Percentiles rank a stretch among this genome's conserved stretches.
Conservation (phyloP, 2,329 filamentous ascomycete genomes). For the Pyrenophora teres region DNA sequence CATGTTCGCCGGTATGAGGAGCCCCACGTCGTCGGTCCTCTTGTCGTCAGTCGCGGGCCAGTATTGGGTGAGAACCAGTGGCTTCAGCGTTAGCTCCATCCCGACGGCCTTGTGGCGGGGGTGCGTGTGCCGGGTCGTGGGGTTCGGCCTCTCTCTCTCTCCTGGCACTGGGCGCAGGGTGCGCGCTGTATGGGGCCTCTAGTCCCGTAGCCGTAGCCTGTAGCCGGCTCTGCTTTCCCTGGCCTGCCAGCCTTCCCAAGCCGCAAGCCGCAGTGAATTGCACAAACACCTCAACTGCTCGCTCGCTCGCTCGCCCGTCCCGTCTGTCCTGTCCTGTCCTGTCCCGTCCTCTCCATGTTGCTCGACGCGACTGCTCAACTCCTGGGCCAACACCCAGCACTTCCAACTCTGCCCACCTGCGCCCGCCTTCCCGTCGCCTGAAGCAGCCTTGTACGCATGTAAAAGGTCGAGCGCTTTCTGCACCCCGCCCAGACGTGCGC, state of each 20-base stretch:
- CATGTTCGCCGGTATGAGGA: slow-evolving; percentile 7
- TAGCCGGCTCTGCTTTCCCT: slow-evolving; percentile 16
- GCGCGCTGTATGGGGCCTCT: not conserved
- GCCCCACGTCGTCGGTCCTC: slow-evolving; percentile 7
- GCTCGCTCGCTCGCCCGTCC: not conserved
- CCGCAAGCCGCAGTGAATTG: slow-evolving; percentile 4
- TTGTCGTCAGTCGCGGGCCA: not conserved
- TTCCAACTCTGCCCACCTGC: slow-evolving; percentile 9
- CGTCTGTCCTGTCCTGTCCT: not conserved
- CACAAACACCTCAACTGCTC: slow-evolving; percentile 7
- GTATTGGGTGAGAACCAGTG: slow-evolving; percentile 5
- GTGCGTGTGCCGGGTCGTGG: slow-evolving; percentile 16
- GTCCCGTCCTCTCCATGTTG: slow-evolving; percentile 15
- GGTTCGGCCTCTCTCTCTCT: slow-evolving; percentile 4
- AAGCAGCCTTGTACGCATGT: slow-evolving; percentile 18
- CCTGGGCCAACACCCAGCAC: slow-evolving; percentile 16
- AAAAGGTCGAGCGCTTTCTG: slow-evolving; percentile 8
- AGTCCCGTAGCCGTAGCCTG: not conserved
- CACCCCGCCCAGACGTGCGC: slow-evolving; percentile 18
- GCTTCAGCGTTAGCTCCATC: slow-evolving; percentile 9
- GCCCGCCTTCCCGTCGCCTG: slow-evolving; percentile 12
- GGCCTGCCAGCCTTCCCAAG: slow-evolving; percentile 3
- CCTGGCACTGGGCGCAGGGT: not conserved
- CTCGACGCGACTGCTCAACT: slow-evolving; percentile 1
- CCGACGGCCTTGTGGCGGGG: slow-evolving; percentile 16